Percentiles rank a stretch among this genome's conserved stretches.
phyloP scores from a whole-genome alignment of 495 filamentous ascomycete genomes.

The Clohesyomyces aquaticus region DNA sequence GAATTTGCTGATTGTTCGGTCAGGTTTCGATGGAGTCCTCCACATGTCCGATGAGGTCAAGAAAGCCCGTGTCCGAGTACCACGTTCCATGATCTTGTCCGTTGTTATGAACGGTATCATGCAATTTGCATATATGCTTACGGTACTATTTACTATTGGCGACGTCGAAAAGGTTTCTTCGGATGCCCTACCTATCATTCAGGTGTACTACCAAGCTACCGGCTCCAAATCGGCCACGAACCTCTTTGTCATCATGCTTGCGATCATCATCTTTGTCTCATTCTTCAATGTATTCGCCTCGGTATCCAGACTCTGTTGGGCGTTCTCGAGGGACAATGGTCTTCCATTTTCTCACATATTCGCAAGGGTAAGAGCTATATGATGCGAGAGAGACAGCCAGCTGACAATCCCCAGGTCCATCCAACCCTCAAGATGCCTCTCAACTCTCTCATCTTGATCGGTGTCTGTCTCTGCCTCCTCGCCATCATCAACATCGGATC shows the following conservation, averaged over 20 bases:
- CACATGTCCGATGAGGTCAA: constrained; percentile 42
- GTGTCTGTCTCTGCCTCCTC: constrained; percentile 48
- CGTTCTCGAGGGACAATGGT: constrained; percentile 65
- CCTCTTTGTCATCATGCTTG: constrained; percentile 53
- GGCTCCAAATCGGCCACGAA: constrained; percentile 52
- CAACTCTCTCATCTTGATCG: constrained; percentile 52
- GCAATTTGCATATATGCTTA: constrained; percentile 38
- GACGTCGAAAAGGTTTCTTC: constrained; percentile 40
- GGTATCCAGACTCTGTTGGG: constrained; percentile 59
- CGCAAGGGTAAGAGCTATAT: too few species aligned
- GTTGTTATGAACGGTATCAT: constrained; percentile 38
- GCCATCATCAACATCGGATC: constrained; percentile 59
- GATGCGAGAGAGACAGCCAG: too few species aligned
- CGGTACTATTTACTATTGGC: constrained; percentile 39
- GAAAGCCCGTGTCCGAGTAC: constrained; percentile 28
- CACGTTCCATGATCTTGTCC: constrained; percentile 36
- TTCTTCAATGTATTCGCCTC: constrained; percentile 57
- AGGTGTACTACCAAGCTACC: constrained; percentile 57
- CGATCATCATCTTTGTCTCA: constrained; percentile 53
- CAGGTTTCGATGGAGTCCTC: constrained; percentile 39
- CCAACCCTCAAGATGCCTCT: constrained; percentile 54
- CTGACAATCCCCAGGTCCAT: constrained; percentile 21
- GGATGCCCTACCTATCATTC: constrained; percentile 59
- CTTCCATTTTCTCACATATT: constrained; percentile 60
- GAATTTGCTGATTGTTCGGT: not conserved